These are phyloP conservation scores for Fraxinus ornus DNA, from an alignment of 305 asterid genomes.

Conservation along the genomic window DNA sequence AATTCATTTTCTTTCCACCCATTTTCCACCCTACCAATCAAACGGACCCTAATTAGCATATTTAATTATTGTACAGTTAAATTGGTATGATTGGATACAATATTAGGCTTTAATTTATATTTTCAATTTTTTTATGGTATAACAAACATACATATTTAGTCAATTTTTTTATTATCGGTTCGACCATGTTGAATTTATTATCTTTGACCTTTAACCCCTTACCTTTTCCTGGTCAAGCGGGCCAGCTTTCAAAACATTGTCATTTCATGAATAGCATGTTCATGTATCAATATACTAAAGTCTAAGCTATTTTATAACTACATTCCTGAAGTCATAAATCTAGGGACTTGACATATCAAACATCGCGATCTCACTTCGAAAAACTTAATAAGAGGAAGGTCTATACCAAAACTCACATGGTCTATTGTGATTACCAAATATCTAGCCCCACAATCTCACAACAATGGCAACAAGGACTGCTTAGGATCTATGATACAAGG, in stretches of 20 bases:
- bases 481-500: neutral
- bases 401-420: neutral
- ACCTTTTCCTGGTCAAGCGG: neutral
- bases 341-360: neutral
- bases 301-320: neutral
- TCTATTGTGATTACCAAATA: neutral
- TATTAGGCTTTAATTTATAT: neutral
- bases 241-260: neutral
- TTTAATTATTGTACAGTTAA: neutral
- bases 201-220: neutral
- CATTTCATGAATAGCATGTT: neutral
- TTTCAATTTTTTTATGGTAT: neutral
- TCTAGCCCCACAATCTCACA: neutral
- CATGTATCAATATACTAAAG: neutral
- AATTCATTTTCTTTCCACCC: too few species aligned
- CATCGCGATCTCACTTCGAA: neutral
- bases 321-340: neutral
- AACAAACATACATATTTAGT: neutral
- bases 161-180: neutral
- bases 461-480: neutral
- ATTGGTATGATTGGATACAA: neutral
- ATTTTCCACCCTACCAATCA: too few species aligned
- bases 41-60: too few species aligned
- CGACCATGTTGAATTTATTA: neutral
- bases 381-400: neutral